These are phyloP conservation scores for Ophiostoma sp. DNA, from an alignment of 2,329 filamentous ascomycete genomes.

Conservation along the genomic window DNA sequence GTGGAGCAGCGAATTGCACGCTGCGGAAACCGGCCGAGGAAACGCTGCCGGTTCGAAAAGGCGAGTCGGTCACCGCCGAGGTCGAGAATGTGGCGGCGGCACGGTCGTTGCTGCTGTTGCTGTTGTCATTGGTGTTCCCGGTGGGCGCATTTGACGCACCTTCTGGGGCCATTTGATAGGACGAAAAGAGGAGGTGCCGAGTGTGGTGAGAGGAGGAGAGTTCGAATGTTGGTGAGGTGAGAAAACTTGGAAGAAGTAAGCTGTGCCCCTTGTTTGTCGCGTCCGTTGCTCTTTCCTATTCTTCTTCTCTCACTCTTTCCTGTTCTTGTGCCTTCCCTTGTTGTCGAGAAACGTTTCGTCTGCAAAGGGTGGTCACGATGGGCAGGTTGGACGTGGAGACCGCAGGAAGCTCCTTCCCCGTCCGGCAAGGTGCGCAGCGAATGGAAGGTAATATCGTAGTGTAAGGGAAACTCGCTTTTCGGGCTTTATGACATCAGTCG, in stretches of 20 bases:
- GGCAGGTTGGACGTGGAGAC: conserved; percentile 4
- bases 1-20: conserved; percentile 24
- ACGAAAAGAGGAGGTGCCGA: not conserved
- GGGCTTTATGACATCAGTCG: conserved; percentile 20
- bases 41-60: conserved; percentile 21
- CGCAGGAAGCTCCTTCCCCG: conserved; percentile 12
- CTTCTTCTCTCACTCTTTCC: not conserved
- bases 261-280: not conserved
- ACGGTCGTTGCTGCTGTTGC: not conserved
- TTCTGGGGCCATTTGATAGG: conserved; percentile 17
- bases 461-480: not conserved
- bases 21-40: conserved; percentile 27
- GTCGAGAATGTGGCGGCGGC: not conserved
- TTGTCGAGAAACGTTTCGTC: not conserved
- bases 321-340: not conserved
- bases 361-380: conserved; percentile 10
- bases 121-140: not conserved
- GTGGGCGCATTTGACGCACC: not conserved
- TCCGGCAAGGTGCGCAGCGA: conserved; percentile 13
- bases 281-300: not conserved
- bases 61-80: conserved; percentile 22
- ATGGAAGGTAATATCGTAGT: conserved; percentile 10
- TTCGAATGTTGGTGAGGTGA: not conserved
- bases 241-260: not conserved
- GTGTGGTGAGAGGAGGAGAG: not conserved